Base-by-base conservation (phyloP, 2,329 filamentous ascomycete species). In the Colletotrichum zoysiae region DNA sequence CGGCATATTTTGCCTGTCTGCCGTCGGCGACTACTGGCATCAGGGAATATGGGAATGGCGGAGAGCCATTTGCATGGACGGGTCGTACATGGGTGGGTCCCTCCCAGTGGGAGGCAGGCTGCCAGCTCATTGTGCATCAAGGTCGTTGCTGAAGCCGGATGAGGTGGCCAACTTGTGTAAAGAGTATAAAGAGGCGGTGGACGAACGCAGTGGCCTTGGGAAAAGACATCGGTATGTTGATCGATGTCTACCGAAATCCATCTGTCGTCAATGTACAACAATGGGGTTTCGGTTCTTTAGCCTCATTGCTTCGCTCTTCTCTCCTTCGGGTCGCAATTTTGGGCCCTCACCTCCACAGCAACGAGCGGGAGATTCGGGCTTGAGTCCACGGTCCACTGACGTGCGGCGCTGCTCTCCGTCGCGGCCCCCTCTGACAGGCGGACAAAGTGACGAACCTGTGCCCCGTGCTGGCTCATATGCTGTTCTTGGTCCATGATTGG, bases 41-140 rank as follows among this genome's bases (percentile, higher is more conserved):
- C 42, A 30, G 53, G 44, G 42, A 46, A 44, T 42, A 46, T 64
- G 53, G 51, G n/a, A 55, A 58, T 50, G 65, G 58, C 35, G 55
- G 63, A 73, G 67, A 70, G 67, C 73, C 73, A 74, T 73, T 74
- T 58, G 64, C 60, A 69, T 61, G 65, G 71, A 67, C 67, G 46
- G 56, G 71, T 74, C 59, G 73, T 71, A 74, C 73, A 67, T 65
- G 63, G 61, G 73, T 74, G 73, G 73, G 72, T 67, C 70, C 70
- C 46, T 65, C 65, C 71, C 61, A 70, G 72, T 71, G 68, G 60
- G 68, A 74, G 56, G 62, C 64, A 74, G 56, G 62, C 64, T 74
- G 73, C 73, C 73, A 74, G 55, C 73, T 74, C 73, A 74, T 72
- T 74, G 65, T 74, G 73, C 73, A 74, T 65, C 67, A 65, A 70